Evolutionary conservation across 2,329 filamentous ascomycete species (phyloP), one percentile per base, ranked within the genome.

Genomic region (Mycocentrospora acerina): DNA sequence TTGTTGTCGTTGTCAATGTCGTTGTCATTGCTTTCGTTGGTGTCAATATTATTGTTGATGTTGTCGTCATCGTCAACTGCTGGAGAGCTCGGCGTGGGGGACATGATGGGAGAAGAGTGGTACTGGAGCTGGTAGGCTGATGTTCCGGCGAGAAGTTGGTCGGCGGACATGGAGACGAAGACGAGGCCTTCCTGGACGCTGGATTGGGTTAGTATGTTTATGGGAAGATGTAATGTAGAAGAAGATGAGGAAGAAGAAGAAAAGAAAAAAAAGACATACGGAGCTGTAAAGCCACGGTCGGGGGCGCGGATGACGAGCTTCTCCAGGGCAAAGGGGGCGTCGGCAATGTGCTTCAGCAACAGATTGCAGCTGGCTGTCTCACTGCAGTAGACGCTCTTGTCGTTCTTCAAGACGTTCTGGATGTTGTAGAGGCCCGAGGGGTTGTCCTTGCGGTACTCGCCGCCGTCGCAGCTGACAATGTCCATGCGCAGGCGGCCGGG

Each of bases 151-250:
- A 93, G 70, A 1, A 93, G 72, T 44, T 93, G 84, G 51, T 94
- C 83, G 25, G 83, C 80, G 27, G 82, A 79, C 90, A 96, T 95
- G 30, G 88, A 81, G 18, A 97, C 78, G 60, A 96, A 96, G 1
- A 97, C 80, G 78, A 96, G 85, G 29, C 93, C 91, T 76, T 95
- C 87, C 67, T 91, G 85, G 36, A 95, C 84, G 37, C 88, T 91
- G 62, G 40, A 35, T 12, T 40, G 40, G 34, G 56, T 74, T 50
- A 76, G 68, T 31, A 42, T 29, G 27, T 26, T 24, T 36, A 43
- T 39, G 37, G n/a, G n/a, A n/a, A n/a, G n/a, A n/a, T n/a, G n/a
- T n/a, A n/a, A n/a, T n/a, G n/a, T n/a, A n/a, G n/a, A n/a, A n/a
- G n/a, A n/a, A n/a, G n/a, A n/a, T n/a, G n/a, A n/a, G n/a, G n/a